These are phyloP conservation scores for Limnanthes douglasii DNA, from an alignment of 345 rosid species.

Conservation along the genomic window DNA sequence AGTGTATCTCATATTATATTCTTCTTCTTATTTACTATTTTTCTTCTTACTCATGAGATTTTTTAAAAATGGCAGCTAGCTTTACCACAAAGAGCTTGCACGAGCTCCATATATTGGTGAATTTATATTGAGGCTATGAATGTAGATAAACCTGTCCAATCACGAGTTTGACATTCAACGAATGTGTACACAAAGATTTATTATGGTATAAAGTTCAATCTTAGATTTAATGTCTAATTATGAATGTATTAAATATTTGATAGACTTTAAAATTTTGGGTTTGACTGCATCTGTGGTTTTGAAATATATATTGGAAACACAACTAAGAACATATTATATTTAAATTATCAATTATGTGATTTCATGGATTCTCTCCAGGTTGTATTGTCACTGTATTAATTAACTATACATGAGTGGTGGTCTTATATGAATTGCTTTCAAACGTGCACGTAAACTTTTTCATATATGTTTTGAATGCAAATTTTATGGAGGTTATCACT, in stretches of 20 bases:
- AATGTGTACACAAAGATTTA: constrained; percentile 30
- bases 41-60: too few species aligned
- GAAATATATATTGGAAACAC: not conserved
- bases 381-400: too few species aligned
- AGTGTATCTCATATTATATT: constrained; percentile 1
- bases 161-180: constrained; percentile 20
- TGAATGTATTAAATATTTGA: not conserved
- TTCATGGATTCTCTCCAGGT: too few species aligned
- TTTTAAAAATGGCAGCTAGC: constrained; percentile 34
- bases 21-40: constrained; percentile 2
- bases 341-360: too few species aligned
- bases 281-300: too few species aligned
- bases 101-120: constrained; percentile 18
- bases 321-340: too few species aligned
- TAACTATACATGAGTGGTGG: too few species aligned
- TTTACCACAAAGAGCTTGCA: constrained; percentile 27
- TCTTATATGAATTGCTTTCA: too few species aligned
- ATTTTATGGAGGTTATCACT: too few species aligned
- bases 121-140: constrained; percentile 17
- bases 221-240: constrained; percentile 1
- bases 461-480: too few species aligned
- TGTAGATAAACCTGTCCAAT: constrained; percentile 21
- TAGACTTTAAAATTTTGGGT: not conserved
- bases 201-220: constrained; percentile 34
- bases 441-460: too few species aligned